Conservation (phyloP, 2,329 filamentous ascomycete genomes). For the Pseudogymnoascus destructans region DNA sequence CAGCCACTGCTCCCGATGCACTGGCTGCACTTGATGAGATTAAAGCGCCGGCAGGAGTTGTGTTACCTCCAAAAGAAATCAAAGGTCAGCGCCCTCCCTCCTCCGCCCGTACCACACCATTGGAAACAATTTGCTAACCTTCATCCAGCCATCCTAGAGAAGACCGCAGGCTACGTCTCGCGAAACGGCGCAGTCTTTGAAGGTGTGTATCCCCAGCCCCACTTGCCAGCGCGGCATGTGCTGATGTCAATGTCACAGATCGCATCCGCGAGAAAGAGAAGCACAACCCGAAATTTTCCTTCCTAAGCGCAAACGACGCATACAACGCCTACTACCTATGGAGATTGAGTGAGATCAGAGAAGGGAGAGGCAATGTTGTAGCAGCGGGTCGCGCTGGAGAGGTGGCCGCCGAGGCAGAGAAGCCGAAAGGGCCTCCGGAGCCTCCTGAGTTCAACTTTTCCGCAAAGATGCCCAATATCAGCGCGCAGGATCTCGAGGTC, state of each 20-base stretch:
- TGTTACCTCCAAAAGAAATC: constrained; percentile 74
- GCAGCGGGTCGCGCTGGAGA: constrained; percentile 63
- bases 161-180: constrained; percentile 84
- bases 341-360: constrained; percentile 75
- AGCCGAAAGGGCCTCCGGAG: constrained; percentile 69
- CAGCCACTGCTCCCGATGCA: constrained; percentile 37
- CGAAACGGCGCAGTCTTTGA: constrained; percentile 50
- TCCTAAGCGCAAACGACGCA: constrained; percentile 64
- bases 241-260: constrained; percentile 34
- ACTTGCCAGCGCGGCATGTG: background rate
- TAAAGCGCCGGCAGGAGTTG: constrained; percentile 70
- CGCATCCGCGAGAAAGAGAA: constrained; percentile 75
- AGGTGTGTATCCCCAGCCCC: constrained; percentile 33
- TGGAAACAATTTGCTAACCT: constrained; percentile 17
- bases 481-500: constrained; percentile 74
- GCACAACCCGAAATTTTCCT: constrained; percentile 81
- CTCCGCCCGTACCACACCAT: constrained; percentile 24
- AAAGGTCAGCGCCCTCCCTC: constrained; percentile 36
- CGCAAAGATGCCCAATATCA: constrained; percentile 94
- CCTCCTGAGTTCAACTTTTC: constrained; percentile 86
- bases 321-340: constrained; percentile 85
- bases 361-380: constrained; percentile 67
- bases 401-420: constrained; percentile 41
- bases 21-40: constrained; percentile 46
- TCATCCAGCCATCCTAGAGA: constrained; percentile 58